phyloP scores from a whole-genome alignment of 768 basidiomycete genomes.

The Hygrocybe coccinea region DNA sequence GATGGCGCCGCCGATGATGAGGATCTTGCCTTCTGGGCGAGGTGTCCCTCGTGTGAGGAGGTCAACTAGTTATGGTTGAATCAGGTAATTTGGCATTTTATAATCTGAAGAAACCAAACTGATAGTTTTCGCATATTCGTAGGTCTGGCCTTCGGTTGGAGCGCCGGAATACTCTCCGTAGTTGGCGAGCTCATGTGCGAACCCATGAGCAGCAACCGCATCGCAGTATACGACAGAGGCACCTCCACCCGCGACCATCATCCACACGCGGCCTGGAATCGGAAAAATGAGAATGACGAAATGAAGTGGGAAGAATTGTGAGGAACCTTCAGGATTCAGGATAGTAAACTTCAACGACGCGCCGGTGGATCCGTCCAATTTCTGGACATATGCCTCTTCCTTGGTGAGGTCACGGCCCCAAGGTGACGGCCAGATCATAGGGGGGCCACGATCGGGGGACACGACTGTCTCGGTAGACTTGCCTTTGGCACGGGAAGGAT shows the following conservation, averaged over 20 bases:
- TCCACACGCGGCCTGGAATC: conserved; percentile 99
- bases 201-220: conserved; percentile 88
- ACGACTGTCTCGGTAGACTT: no score
- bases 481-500: no score
- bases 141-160: conserved; percentile 96
- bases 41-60: conserved; percentile 88
- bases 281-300: no score
- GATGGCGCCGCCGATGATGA: conserved; percentile 99
- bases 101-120: conserved; percentile 45
- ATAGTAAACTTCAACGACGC: conserved; percentile 98
- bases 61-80: conserved; percentile 51
- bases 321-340: conserved; percentile 86
- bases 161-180: conserved; percentile 99
- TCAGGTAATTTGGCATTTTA: background rate
- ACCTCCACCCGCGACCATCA: conserved; percentile 99
- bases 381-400: conserved; percentile 99
- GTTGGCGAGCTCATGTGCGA: conserved; percentile 96
- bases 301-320: no score
- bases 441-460: no score
- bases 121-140: conserved; percentile 99
- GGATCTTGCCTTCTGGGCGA: conserved; percentile 86
- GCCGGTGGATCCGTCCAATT: conserved; percentile 94
- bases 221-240: conserved; percentile 65
- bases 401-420: conserved; percentile 97
- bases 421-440: conserved; percentile 86